These are phyloP conservation scores for Kodamaea laetipori DNA, from an alignment of 805 yeast genomes.

Conservation along the genomic window DNA sequence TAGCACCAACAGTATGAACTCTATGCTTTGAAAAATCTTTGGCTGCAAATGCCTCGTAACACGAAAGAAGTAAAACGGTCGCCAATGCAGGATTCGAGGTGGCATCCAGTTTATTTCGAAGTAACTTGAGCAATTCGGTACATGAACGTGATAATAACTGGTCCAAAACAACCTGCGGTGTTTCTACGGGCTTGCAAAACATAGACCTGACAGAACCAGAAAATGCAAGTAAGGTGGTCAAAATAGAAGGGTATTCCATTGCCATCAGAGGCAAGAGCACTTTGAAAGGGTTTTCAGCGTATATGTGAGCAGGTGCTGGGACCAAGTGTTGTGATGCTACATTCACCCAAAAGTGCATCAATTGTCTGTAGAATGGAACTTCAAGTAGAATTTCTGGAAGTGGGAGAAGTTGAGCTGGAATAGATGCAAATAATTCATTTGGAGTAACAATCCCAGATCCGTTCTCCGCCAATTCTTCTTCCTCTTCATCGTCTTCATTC, in stretches of 20 bases:
- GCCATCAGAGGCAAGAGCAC: conserved; percentile 69
- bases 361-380: conserved; percentile 60
- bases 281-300: conserved; percentile 66
- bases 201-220: conserved; percentile 36
- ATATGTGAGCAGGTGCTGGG: conserved; percentile 61
- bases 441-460: conserved; percentile 13
- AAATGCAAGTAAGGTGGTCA: conserved; percentile 55
- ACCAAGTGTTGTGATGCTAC: conserved; percentile 63
- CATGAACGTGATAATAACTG: conserved; percentile 59
- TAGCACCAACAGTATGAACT: conserved; percentile 67
- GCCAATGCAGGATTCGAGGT: conserved; percentile 70
- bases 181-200: conserved; percentile 22
- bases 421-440: conserved; percentile 19
- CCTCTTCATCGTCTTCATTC: conserved; percentile 14
- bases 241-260: conserved; percentile 54
- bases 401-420: conserved; percentile 36
- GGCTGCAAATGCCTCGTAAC: conserved; percentile 52
- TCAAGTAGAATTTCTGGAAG: conserved; percentile 61
- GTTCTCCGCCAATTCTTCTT: conserved; percentile 1
- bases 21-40: conserved; percentile 56
- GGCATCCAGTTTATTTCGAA: conserved; percentile 53
- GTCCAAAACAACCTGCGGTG: conserved; percentile 46
- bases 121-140: conserved; percentile 52
- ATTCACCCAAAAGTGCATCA: conserved; percentile 63
- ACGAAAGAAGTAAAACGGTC: conserved; percentile 57